A percentile compares a stretch with the other conserved stretches of the same genome.
Evolutionary conservation across 2,329 filamentous ascomycete species (phyloP).

Genomic region (Claviceps sp.): DNA sequence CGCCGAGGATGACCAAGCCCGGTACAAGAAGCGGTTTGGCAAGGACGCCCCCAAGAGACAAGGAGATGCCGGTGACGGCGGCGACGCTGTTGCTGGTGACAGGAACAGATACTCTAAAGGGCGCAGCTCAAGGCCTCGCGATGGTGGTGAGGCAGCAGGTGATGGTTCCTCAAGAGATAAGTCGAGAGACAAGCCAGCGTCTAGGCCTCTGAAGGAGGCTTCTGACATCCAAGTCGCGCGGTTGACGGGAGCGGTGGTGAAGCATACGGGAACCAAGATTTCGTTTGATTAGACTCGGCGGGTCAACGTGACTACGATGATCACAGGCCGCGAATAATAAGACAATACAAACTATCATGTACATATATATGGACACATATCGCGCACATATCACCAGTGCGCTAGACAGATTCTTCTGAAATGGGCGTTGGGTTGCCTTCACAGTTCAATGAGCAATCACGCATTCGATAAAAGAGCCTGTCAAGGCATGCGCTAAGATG

Average conservation of each 20-base stretch:
- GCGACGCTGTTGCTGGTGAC: slow-evolving; percentile 5
- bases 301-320: background rate
- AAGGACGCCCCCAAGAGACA: slow-evolving; percentile 45
- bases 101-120: slow-evolving; percentile 16
- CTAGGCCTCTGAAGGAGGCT: slow-evolving; percentile 27
- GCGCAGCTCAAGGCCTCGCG: slow-evolving; percentile 24
- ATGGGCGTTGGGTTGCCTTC: too few relatives aligned
- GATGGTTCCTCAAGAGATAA: slow-evolving; percentile 12
- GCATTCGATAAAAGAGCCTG: too few relatives aligned
- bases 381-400: background rate
- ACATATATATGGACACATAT: background rate
- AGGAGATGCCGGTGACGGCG: slow-evolving; percentile 8
- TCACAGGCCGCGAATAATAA: background rate
- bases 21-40: slow-evolving; percentile 90
- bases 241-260: slow-evolving; percentile 67
- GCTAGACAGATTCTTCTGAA: too few relatives aligned
- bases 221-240: slow-evolving; percentile 41
- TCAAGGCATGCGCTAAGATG: too few relatives aligned
- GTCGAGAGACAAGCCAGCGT: slow-evolving; percentile 9
- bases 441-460: too few relatives aligned
- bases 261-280: slow-evolving; percentile 65
- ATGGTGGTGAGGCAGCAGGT: slow-evolving; percentile 3
- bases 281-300: slow-evolving; percentile 52
- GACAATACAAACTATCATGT: background rate
- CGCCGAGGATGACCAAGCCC: slow-evolving; percentile 75